phyloP scores from a whole-genome alignment of 140 eudicot genomes.

The Oenanthe javanica region DNA sequence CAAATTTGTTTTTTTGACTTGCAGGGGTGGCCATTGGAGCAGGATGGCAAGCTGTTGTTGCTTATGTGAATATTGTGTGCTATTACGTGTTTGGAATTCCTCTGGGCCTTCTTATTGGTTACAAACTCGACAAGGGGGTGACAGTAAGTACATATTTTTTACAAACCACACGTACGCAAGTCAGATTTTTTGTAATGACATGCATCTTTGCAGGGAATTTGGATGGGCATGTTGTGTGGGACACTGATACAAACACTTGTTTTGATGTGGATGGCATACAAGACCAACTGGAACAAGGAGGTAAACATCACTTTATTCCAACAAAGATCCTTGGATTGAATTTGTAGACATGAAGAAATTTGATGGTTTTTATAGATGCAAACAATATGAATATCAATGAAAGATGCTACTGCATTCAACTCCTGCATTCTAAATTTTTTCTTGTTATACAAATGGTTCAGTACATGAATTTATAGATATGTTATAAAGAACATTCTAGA shows the following conservation, averaged over 20 bases:
- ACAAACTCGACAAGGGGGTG: conserved; percentile 37
- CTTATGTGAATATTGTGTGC: conserved; percentile 52
- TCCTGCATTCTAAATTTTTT: too few species aligned
- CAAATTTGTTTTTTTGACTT: neutral
- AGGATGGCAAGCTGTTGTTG: conserved; percentile 74
- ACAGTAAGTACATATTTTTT: conserved; percentile 17
- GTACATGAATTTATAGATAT: too few species aligned
- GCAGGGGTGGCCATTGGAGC: conserved; percentile 69
- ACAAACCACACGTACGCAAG: neutral
- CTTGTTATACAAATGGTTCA: too few species aligned
- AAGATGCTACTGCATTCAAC: too few species aligned
- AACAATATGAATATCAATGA: too few species aligned
- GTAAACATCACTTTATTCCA: conserved; percentile 17
- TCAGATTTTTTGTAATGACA: neutral
- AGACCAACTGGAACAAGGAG: conserved; percentile 77
- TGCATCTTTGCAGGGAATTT: conserved; percentile 39
- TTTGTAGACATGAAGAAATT: neutral
- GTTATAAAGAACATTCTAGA: too few species aligned
- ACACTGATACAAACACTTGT: conserved; percentile 48
- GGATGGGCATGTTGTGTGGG: conserved; percentile 69
- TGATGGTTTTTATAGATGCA: neutral
- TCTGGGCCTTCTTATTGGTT: conserved; percentile 44
- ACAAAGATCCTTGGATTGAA: neutral
- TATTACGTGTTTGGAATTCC: conserved; percentile 61
- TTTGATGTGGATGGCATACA: conserved; percentile 35